Conservation (phyloP, 177 flowering plant genomes). For the Vitis hybrid region DNA sequence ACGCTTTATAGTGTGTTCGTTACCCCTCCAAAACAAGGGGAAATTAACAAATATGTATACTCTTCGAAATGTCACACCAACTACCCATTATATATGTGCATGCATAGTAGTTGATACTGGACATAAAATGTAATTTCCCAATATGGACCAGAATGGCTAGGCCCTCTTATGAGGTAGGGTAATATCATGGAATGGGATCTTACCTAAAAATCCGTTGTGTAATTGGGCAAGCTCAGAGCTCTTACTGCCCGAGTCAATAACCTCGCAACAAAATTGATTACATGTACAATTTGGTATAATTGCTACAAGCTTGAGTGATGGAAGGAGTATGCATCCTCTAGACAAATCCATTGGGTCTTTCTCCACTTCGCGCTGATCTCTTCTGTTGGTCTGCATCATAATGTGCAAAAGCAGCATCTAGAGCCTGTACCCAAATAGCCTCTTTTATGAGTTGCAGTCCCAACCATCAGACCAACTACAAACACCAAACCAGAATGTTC, state of each 20-base stretch:
- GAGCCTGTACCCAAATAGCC: slow-evolving; percentile 51
- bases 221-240: too few relatives aligned
- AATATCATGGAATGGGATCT: too few relatives aligned
- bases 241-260: neutral
- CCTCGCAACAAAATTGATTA: slow-evolving; percentile 1
- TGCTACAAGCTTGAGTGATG: neutral
- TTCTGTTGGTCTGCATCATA: slow-evolving; percentile 77
- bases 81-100: too few relatives aligned
- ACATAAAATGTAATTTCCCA: too few relatives aligned
- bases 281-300: neutral
- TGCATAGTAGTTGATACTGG: too few relatives aligned
- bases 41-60: too few relatives aligned
- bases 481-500: slow-evolving; percentile 2
- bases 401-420: slow-evolving; percentile 92
- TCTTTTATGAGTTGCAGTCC: neutral
- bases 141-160: too few relatives aligned
- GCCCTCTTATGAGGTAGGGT: too few relatives aligned
- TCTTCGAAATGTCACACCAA: too few relatives aligned
- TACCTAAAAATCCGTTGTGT: too few relatives aligned
- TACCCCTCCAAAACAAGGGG: too few relatives aligned
- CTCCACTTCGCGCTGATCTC: slow-evolving; percentile 54
- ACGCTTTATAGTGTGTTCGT: too few relatives aligned
- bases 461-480: neutral
- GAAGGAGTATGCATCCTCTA: slow-evolving; percentile 9
- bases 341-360: slow-evolving; percentile 48